These are phyloP conservation scores for Mesembryanthemum crystallinum DNA, from an alignment of 148 eudicot species.

Conservation along the genomic window DNA sequence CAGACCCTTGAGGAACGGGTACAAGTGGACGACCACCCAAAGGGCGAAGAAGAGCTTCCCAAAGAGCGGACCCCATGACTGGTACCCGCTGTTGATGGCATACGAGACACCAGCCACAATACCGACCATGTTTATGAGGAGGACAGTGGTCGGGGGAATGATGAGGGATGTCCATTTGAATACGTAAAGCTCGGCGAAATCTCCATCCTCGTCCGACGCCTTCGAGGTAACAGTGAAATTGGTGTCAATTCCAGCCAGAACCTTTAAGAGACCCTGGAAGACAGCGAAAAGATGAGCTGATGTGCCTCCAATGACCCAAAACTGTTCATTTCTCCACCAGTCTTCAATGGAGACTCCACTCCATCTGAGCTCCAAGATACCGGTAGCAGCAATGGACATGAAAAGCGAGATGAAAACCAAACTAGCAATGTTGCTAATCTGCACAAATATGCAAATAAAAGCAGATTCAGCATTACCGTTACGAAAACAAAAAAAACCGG, in stretches of 20 bases:
- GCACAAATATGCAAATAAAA: constrained; percentile 19
- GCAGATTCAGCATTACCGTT: background rate
- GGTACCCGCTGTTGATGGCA: constrained; percentile 75
- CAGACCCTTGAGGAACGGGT: constrained; percentile 87
- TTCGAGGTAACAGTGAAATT: constrained; percentile 84
- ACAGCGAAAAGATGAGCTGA: constrained; percentile 85
- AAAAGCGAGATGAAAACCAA: constrained; percentile 73
- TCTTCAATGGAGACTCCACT: constrained; percentile 75
- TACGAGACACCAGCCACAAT: constrained; percentile 78
- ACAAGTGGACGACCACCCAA: constrained; percentile 81
- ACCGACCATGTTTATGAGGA: constrained; percentile 67
- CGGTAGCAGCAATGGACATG: constrained; percentile 65
- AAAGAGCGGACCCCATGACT: constrained; percentile 85
- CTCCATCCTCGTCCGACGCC: constrained; percentile 79
- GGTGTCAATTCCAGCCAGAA: constrained; percentile 78
- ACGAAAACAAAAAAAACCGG: background rate
- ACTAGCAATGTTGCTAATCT: constrained; percentile 82
- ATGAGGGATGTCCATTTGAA: constrained; percentile 83
- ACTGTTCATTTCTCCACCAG: constrained; percentile 95
- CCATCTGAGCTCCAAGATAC: constrained; percentile 74
- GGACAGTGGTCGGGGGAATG: constrained; percentile 79
- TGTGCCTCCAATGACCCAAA: constrained; percentile 90
- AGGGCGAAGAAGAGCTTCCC: constrained; percentile 77
- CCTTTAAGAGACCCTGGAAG: constrained; percentile 81
- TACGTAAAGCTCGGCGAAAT: constrained; percentile 66